phyloP scores from a whole-genome alignment of 169 alveolate genomes.

The Plasmodium gonderi region DNA sequence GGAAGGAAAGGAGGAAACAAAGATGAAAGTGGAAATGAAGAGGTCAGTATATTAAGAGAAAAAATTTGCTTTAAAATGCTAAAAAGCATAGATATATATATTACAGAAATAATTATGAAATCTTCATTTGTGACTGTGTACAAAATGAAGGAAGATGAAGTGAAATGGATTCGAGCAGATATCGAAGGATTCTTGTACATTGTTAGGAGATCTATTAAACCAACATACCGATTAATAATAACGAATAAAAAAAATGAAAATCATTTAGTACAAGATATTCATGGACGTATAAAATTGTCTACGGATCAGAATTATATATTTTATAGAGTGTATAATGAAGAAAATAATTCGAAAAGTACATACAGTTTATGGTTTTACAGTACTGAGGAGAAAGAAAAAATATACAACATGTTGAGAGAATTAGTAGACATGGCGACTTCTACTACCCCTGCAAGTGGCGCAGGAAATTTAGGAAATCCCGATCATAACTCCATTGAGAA shows the following conservation, averaged over 20 bases:
- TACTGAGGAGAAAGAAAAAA: conserved; percentile 58
- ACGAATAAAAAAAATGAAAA: conserved; percentile 82
- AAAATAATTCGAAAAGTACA: conserved; percentile 18
- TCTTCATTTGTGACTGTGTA: conserved; percentile 84
- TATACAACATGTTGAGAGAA: conserved; percentile 18
- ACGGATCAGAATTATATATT: conserved; percentile 79
- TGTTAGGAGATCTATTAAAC: conserved; percentile 71
- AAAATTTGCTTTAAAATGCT: conserved; percentile 79
- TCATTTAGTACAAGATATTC: conserved; percentile 80
- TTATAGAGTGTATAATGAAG: conserved; percentile 62
- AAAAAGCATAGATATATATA: conserved; percentile 74
- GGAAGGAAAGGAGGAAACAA: conserved; percentile 9
- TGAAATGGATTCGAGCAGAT: conserved; percentile 82
- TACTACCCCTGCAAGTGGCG: neutral
- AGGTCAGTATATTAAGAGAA: conserved; percentile 64
- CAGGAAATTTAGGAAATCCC: neutral
- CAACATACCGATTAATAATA: conserved; percentile 75
- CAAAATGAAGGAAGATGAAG: conserved; percentile 72
- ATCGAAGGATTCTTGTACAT: conserved; percentile 83
- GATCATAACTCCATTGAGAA: neutral
- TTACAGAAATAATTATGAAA: conserved; percentile 76
- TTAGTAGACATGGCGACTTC: conserved; percentile 1
- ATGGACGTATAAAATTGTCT: conserved; percentile 77
- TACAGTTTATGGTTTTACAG: conserved; percentile 63
- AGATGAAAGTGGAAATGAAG: conserved; percentile 11